Conservation (phyloP, 2,329 filamentous ascomycete species). For the Fusarium protoensiforme region DNA sequence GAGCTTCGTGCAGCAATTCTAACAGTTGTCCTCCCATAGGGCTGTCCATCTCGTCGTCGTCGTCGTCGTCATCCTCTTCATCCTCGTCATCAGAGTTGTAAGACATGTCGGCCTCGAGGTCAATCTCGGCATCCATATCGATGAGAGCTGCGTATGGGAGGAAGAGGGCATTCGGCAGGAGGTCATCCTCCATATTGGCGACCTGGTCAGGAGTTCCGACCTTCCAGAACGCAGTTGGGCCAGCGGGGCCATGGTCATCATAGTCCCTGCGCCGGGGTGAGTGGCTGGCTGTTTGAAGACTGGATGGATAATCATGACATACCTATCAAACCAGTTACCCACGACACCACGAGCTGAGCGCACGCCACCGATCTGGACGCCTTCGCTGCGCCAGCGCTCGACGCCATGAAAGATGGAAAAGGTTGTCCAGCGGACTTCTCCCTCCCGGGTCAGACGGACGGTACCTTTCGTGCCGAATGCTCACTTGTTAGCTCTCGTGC, state of each 20-base stretch:
- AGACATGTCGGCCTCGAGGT: constrained; percentile 43
- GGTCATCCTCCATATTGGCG: constrained; percentile 41
- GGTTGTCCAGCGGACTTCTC: constrained; percentile 80
- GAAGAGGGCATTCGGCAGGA: constrained; percentile 48
- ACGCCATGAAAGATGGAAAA: constrained; percentile 72
- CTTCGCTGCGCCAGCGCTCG: constrained; percentile 81
- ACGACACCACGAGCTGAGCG: constrained; percentile 74
- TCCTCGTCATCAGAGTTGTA: constrained; percentile 37
- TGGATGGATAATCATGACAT: constrained; percentile 33
- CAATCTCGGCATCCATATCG: constrained; percentile 27
- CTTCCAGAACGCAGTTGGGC: constrained; percentile 85
- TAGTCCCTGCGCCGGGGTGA: constrained; percentile 64
- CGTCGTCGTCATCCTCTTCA: constrained; percentile 17
- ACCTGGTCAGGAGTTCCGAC: constrained; percentile 60
- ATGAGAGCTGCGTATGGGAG: constrained; percentile 41
- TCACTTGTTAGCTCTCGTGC: constrained; percentile 27
- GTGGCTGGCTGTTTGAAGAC: not conserved
- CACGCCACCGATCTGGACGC: constrained; percentile 77
- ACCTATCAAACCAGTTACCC: constrained; percentile 84
- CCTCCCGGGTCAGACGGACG: constrained; percentile 73
- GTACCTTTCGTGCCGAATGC: constrained; percentile 57
- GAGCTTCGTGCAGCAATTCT: constrained; percentile 34
- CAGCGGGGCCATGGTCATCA: constrained; percentile 75
- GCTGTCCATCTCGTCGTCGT: constrained; percentile 27
- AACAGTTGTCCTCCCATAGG: constrained; percentile 31